Conservation (phyloP, 2,329 filamentous ascomycete species). For the Trichoderma afroharzianum region DNA sequence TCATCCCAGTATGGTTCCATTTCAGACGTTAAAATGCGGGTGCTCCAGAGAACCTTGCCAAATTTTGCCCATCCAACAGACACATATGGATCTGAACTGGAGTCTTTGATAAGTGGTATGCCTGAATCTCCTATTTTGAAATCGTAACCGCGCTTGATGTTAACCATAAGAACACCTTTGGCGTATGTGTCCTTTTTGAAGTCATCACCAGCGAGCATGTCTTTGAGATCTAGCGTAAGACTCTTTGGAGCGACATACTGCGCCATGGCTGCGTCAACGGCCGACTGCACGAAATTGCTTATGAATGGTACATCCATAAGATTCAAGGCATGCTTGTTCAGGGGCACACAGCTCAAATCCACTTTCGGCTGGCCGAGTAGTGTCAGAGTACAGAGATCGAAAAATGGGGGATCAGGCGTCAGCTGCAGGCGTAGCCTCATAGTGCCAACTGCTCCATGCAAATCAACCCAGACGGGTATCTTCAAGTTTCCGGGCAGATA, state of each 20-base stretch:
- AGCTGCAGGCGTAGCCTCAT: constrained; percentile 67
- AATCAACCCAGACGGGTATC: constrained; percentile 69
- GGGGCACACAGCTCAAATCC: constrained; percentile 64
- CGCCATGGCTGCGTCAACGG: constrained; percentile 68
- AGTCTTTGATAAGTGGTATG: constrained; percentile 55
- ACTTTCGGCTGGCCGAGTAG: constrained; percentile 74
- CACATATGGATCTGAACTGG: constrained; percentile 67
- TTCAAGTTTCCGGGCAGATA: constrained; percentile 57
- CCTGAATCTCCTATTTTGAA: constrained; percentile 69
- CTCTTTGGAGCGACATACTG: constrained; percentile 76
- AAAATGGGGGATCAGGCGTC: constrained; percentile 72
- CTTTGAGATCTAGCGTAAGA: constrained; percentile 68
- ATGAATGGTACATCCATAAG: constrained; percentile 74
- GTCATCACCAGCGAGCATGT: constrained; percentile 73
- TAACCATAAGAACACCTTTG: constrained; percentile 62
- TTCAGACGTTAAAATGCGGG: constrained; percentile 60
- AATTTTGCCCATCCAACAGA: constrained; percentile 76
- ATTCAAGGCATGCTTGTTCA: constrained; percentile 66
- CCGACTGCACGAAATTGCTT: constrained; percentile 70
- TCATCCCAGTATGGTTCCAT: constrained; percentile 71
- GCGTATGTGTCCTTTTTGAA: constrained; percentile 71
- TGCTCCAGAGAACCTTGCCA: constrained; percentile 59
- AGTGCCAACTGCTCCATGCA: constrained; percentile 68
- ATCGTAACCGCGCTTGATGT: constrained; percentile 62
- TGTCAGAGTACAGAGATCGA: constrained; percentile 69